Evolutionary conservation across 2,329 filamentous ascomycete species (phyloP).

Genomic region (Exutisphaerella laricina): DNA sequence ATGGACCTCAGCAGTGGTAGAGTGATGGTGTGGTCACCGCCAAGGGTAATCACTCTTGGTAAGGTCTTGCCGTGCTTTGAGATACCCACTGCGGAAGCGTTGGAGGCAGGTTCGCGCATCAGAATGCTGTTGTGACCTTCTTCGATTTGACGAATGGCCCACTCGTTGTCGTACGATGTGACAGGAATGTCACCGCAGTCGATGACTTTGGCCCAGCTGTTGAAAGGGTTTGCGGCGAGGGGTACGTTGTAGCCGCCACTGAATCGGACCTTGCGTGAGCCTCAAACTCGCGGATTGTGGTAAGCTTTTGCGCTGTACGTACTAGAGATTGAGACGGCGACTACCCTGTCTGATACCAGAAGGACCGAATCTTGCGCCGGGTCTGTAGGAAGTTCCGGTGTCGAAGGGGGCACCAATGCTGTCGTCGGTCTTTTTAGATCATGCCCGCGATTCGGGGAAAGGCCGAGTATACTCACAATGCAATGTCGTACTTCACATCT

Average conservation of each 20-base stretch:
- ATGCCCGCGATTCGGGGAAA: no score
- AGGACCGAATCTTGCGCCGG: constrained; percentile 77
- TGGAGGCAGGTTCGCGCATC: constrained; percentile 63
- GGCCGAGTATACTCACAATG: no score
- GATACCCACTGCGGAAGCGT: constrained; percentile 61
- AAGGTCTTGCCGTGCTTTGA: constrained; percentile 69
- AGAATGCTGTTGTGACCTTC: constrained; percentile 74
- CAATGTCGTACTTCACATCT: constrained; percentile 72
- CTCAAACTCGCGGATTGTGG: constrained; percentile 30
- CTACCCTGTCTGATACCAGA: constrained; percentile 66
- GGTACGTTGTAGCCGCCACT: constrained; percentile 86
- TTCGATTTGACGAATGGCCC: constrained; percentile 77
- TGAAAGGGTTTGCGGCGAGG: constrained; percentile 71
- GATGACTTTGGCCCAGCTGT: constrained; percentile 71
- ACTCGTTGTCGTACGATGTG: constrained; percentile 80
- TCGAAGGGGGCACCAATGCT: constrained; percentile 78
- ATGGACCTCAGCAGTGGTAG: constrained; percentile 52
- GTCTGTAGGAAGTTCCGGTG: constrained; percentile 78
- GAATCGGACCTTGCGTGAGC: constrained; percentile 48
- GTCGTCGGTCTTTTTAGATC: no score
- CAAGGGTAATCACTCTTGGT: constrained; percentile 71
- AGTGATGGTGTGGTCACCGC: constrained; percentile 59
- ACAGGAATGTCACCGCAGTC: constrained; percentile 80
- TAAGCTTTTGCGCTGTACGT: constrained; percentile 39
- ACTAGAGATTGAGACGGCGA: constrained; percentile 81